These are phyloP conservation scores for Gaeumannomyces tritici DNA, from an alignment of 2,329 filamentous ascomycete species.

Conservation along the genomic window DNA sequence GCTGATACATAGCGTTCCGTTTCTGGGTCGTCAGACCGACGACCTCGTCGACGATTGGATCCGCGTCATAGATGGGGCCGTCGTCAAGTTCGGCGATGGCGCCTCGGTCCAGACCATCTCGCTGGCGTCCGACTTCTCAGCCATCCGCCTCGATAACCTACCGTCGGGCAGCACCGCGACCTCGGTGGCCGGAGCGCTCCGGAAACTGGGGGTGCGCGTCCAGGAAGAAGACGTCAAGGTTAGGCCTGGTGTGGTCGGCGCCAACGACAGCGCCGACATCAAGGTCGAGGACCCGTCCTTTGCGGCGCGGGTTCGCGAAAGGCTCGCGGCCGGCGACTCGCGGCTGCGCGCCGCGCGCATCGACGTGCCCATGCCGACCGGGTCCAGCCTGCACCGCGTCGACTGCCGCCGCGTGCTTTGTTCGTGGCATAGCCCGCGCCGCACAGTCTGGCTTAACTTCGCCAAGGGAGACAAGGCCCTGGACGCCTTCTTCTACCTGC, in stretches of 20 bases:
- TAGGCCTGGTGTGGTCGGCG: neutral
- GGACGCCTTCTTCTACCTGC: constrained; percentile 12
- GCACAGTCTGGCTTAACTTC: constrained; percentile 20
- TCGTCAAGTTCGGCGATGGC: constrained; percentile 22
- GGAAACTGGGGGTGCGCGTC: constrained; percentile 7
- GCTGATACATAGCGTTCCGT: too few relatives aligned
- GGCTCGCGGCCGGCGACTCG: constrained; percentile 4
- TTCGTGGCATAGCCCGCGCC: constrained; percentile 24
- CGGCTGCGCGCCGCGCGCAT: constrained; percentile 5
- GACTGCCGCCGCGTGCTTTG: constrained; percentile 23
- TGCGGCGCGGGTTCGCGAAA: constrained; percentile 10
- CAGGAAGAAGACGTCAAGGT: constrained; percentile 9
- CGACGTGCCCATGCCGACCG: constrained; percentile 12
- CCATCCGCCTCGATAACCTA: constrained; percentile 21
- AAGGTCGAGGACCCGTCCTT: constrained; percentile 17
- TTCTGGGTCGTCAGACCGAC: constrained; percentile 1
- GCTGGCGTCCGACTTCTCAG: constrained; percentile 25
- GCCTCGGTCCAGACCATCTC: constrained; percentile 17
- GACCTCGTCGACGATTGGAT: constrained; percentile 7
- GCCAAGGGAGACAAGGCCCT: constrained; percentile 13
- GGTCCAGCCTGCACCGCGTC: constrained; percentile 17
- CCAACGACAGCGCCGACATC: constrained; percentile 12
- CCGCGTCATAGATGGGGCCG: constrained; percentile 15
- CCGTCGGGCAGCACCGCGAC: constrained; percentile 10
- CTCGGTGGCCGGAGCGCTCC: constrained; percentile 13